These are phyloP conservation scores for Melanomma pulvis-pyrius DNA, from an alignment of 495 filamentous ascomycete species.

Conservation along the genomic window DNA sequence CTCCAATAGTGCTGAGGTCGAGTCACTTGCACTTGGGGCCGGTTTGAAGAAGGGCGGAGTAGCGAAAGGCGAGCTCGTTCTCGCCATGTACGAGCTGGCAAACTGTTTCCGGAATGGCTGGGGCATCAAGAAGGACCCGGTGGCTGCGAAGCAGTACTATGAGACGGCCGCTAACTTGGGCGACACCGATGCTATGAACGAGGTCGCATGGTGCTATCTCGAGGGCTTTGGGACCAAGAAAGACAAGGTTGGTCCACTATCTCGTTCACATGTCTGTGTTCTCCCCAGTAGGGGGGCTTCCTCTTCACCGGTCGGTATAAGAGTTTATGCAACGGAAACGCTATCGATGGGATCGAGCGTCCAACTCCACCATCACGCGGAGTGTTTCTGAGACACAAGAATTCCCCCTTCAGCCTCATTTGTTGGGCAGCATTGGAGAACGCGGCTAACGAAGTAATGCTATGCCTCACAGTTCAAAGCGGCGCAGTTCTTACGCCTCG, in stretches of 20 bases:
- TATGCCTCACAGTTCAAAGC: slow-evolving; percentile 67
- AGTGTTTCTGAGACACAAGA: slow-evolving; percentile 29
- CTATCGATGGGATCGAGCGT: slow-evolving; percentile 2
- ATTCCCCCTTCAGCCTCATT: slow-evolving; percentile 37
- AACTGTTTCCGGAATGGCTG: slow-evolving; percentile 97
- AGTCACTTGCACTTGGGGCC: slow-evolving; percentile 77
- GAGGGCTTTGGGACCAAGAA: slow-evolving; percentile 95
- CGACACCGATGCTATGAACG: slow-evolving; percentile 97
- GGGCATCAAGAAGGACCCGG: slow-evolving; percentile 86
- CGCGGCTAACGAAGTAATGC: slow-evolving; percentile 27
- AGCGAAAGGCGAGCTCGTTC: slow-evolving; percentile 95
- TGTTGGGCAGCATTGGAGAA: slow-evolving; percentile 42
- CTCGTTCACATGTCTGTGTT: slow-evolving; percentile 13
- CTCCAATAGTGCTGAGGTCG: slow-evolving; percentile 85
- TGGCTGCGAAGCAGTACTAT: slow-evolving; percentile 92
- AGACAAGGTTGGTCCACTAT: slow-evolving; percentile 77
- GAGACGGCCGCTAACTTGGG: slow-evolving; percentile 95
- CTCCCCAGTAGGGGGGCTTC: neutral
- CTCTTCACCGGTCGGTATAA: slow-evolving; percentile 28
- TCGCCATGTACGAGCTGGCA: slow-evolving; percentile 92
- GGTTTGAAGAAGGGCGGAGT: slow-evolving; percentile 91
- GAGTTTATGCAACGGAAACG: neutral
- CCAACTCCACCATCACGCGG: slow-evolving; percentile 15
- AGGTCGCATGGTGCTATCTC: slow-evolving; percentile 92
- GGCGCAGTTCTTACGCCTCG: slow-evolving; percentile 91